A percentile compares a stretch with the other conserved stretches of the same genome.
Evolutionary conservation across 2,329 filamentous ascomycete genomes (phyloP).

Genomic region (Aphanocladium album): DNA sequence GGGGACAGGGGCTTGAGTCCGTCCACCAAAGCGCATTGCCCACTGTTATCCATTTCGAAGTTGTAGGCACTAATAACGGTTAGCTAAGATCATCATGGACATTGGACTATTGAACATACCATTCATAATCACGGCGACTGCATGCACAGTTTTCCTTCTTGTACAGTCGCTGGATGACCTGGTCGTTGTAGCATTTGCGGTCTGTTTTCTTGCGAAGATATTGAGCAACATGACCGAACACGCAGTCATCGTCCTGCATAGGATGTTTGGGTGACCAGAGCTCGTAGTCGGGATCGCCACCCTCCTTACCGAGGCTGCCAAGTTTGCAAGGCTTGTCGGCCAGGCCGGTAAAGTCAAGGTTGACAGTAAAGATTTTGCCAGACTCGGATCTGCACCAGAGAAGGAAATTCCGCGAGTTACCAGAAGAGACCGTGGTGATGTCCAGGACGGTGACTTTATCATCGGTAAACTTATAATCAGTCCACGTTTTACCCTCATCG

Average conservation of each 20-base stretch:
- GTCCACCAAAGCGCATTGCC: slow-evolving; percentile 69
- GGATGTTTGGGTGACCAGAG: slow-evolving; percentile 88
- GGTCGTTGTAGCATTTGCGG: slow-evolving; percentile 75
- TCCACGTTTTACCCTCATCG: slow-evolving; percentile 79
- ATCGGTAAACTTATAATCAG: slow-evolving; percentile 66
- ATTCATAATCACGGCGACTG: slow-evolving; percentile 84
- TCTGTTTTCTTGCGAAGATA: slow-evolving; percentile 88
- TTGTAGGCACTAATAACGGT: slow-evolving; percentile 72
- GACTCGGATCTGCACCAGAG: slow-evolving; percentile 68
- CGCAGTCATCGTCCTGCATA: slow-evolving; percentile 68
- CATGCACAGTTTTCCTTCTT: slow-evolving; percentile 76
- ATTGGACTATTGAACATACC: slow-evolving; percentile 48
- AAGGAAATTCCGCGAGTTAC: slow-evolving; percentile 85
- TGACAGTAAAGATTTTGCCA: slow-evolving; percentile 64
- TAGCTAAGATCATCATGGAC: slow-evolving; percentile 22
- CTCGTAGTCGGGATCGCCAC: slow-evolving; percentile 64
- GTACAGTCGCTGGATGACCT: slow-evolving; percentile 65
- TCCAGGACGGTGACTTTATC: slow-evolving; percentile 68
- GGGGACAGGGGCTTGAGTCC: slow-evolving; percentile 60
- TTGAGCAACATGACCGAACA: slow-evolving; percentile 85
- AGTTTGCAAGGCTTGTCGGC: slow-evolving; percentile 67
- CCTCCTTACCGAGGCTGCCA: slow-evolving; percentile 61
- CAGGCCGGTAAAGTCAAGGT: slow-evolving; percentile 83
- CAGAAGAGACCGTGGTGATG: slow-evolving; percentile 83
- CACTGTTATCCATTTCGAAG: slow-evolving; percentile 72